phyloP scores from a whole-genome alignment of 345 rosid genomes.

The Cochlearia excelsa region DNA sequence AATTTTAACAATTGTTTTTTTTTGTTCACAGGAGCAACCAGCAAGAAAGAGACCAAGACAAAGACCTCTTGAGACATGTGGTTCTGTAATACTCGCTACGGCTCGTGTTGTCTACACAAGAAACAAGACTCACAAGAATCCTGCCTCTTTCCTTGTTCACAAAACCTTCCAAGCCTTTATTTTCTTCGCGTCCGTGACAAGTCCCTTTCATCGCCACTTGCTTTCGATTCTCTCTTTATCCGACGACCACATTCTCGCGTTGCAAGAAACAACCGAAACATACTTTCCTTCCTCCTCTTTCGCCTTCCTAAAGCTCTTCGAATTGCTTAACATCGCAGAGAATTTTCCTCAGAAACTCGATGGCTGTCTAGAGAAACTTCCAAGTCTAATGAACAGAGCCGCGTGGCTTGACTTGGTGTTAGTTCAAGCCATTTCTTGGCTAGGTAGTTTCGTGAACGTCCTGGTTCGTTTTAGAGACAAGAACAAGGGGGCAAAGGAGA shows the following conservation, averaged over 20 bases:
- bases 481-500: conserved; percentile 44
- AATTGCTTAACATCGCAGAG: conserved; percentile 39
- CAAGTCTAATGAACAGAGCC: conserved; percentile 28
- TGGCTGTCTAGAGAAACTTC: conserved; percentile 32
- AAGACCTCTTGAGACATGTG: conserved; percentile 62
- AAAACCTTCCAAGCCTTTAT: conserved; percentile 10
- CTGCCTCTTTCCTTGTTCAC: conserved; percentile 31
- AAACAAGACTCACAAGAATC: conserved; percentile 34
- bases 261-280: conserved; percentile 41
- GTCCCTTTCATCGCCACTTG: conserved; percentile 35
- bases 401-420: conserved; percentile 39
- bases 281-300: conserved; percentile 49
- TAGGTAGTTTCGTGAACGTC: conserved; percentile 31
- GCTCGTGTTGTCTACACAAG: conserved; percentile 38
- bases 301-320: conserved; percentile 46
- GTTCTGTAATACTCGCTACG: conserved; percentile 38
- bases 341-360: conserved; percentile 53
- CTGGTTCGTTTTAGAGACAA: conserved; percentile 36
- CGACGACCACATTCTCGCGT: conserved; percentile 49
- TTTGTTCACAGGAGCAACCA: conserved; percentile 27
- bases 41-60: conserved; percentile 28
- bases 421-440: conserved; percentile 40
- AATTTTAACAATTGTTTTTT: no score
- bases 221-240: conserved; percentile 38
- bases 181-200: conserved; percentile 21